Base-by-base conservation (phyloP, 352 stramenopile species). In the Pythium phragmitis region DNA sequence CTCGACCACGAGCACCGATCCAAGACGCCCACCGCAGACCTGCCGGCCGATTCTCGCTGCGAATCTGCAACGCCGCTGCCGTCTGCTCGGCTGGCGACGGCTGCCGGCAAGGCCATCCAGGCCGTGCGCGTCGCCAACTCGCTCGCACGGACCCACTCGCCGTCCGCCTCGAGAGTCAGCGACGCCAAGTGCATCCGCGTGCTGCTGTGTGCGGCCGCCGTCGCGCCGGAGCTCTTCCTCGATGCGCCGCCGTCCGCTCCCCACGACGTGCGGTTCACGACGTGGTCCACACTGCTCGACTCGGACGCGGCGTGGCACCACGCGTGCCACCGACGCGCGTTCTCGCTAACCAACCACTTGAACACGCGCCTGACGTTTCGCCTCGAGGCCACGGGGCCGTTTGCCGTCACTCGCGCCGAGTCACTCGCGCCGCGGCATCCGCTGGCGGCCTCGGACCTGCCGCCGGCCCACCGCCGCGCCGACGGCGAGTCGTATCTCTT, bases 401-500 rank as follows among this genome's bases (percentile, higher is more conserved):
- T 92, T 51, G 67, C 66, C 2, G 76, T 92, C 2, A 72, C 80
- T 28, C 67, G 77, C 19, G 84, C 83, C 19, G 80, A 88, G 46
- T 89, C 83, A 13, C 53, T 87, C n/a, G 82, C 85, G 0, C 81
- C 80, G 9, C 70, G 72, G 17, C 79, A 94, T 48, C 77, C 78
- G n/a, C 61, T 91, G 17, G 87, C 83, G 4, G 60, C 73, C 7
- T 70, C 73, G 16, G 72, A 87, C 56, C 63, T 92, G 23, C 76
- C 82, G 2, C 68, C 81, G 17, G 74, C 74, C 3, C 80, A 91
- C 53, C 78, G 81, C 0, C 71, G 79, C 48, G 69, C 79, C 1
- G 75, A 88, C 30, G 77, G 81, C 47, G 83, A 89, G 70, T 82
- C 77, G 2, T 88, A 80, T 50, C 75, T 91, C 60, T 91, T 92